phyloP scores from a whole-genome alignment of 2,329 filamentous ascomycete genomes.

The Fusarium sp. region DNA sequence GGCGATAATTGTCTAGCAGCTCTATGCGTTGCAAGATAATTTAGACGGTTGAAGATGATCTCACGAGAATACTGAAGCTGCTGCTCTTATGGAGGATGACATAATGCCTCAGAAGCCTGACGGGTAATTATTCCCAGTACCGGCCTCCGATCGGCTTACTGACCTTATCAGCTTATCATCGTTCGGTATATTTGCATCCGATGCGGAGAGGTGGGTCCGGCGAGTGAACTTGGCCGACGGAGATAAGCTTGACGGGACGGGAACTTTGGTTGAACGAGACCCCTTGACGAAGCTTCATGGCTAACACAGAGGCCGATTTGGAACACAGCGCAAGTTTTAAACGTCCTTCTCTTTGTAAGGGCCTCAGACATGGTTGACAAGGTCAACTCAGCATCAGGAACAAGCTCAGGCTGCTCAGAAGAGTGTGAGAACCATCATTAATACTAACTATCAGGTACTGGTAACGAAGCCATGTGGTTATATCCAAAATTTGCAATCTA shows the following conservation, averaged over 20 bases:
- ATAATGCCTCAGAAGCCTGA: background rate
- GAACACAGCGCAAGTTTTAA: background rate
- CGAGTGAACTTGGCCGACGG: background rate
- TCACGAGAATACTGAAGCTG: background rate
- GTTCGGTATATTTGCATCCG: background rate
- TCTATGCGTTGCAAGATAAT: rapidly evolving
- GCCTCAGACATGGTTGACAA: background rate
- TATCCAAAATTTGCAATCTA: background rate
- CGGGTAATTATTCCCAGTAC: background rate
- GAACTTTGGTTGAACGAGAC: background rate
- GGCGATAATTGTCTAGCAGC: rapidly evolving
- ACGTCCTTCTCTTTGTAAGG: no score
- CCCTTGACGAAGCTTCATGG: background rate
- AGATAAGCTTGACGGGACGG: background rate
- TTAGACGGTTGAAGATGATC: background rate
- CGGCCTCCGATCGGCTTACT: background rate
- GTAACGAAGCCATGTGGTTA: rapidly evolving
- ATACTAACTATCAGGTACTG: background rate
- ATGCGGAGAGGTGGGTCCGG: background rate
- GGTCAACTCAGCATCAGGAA: background rate
- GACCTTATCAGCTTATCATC: background rate
- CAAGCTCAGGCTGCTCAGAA: background rate
- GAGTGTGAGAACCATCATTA: background rate
- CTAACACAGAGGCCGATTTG: rapidly evolving
- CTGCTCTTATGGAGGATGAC: background rate